Conservation (phyloP, 129 eudicot species). For the Chrysanthemum seticuspe region DNA sequence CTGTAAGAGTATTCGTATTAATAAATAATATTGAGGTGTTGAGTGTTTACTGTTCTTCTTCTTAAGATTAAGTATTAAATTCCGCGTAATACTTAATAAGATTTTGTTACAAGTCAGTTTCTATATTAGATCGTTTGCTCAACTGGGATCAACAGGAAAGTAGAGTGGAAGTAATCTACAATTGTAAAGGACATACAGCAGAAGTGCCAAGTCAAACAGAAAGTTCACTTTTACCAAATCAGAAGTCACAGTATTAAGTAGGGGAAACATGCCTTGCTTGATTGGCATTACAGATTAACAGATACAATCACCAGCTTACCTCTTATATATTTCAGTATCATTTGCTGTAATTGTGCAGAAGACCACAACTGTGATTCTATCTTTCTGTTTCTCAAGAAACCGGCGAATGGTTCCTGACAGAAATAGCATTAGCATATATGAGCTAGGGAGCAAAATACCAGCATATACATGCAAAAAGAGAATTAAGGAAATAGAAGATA, state of each 20-base stretch:
- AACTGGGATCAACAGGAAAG: constrained; percentile 43
- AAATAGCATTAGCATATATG: constrained; percentile 17
- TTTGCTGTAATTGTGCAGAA: constrained; percentile 76
- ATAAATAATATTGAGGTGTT: too few relatives aligned
- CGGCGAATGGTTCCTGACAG: constrained; percentile 89
- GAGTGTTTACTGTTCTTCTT: too few relatives aligned
- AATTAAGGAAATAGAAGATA: background rate
- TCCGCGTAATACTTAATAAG: too few relatives aligned
- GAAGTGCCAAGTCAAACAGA: too few relatives aligned
- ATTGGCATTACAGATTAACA: background rate
- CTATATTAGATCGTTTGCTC: too few relatives aligned
- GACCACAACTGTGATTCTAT: constrained; percentile 68
- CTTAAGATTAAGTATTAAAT: too few relatives aligned
- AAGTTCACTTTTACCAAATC: too few relatives aligned
- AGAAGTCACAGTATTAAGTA: too few relatives aligned
- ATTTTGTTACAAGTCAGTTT: too few relatives aligned
- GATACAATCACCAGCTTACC: constrained; percentile 42
- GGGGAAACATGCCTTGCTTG: too few relatives aligned
- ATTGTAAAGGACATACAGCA: constrained; percentile 5
- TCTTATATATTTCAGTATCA: constrained; percentile 90
- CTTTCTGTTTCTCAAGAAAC: constrained; percentile 97
- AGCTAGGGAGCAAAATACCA: constrained; percentile 7
- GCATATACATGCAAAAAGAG: constrained; percentile 1
- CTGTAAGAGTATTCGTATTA: too few relatives aligned
- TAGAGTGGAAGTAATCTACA: constrained; percentile 91